These are phyloP conservation scores for Tetrahymena malaccensis DNA, from an alignment of 73 alveolate genomes.

Conservation along the genomic window DNA sequence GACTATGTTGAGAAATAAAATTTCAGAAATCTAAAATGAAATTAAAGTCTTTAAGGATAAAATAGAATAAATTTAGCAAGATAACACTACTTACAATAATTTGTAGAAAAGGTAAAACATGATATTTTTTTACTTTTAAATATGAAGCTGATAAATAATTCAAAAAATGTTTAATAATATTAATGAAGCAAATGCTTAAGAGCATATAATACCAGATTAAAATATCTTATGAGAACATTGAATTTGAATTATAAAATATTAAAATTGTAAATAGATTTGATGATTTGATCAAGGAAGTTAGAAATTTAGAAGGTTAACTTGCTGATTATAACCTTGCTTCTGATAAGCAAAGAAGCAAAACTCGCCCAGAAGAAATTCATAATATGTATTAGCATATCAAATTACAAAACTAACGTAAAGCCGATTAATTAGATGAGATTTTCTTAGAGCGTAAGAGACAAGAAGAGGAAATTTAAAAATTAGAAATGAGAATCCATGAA, in stretches of 20 bases:
- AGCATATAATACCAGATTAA: no score
- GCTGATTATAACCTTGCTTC: conserved; percentile 97
- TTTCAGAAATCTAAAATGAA: conserved; percentile 70
- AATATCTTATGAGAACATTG: no score
- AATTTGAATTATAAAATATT: no score
- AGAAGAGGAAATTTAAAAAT: conserved; percentile 68
- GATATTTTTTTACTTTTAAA: neutral
- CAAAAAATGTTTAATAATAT: no score
- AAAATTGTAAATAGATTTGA: conserved; percentile 53
- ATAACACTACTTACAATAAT: conserved; percentile 69
- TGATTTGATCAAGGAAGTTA: conserved; percentile 88
- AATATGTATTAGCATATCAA: conserved; percentile 74
- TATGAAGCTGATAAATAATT: neutral
- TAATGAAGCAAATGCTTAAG: no score
- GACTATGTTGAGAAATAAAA: conserved; percentile 68
- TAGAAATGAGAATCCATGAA: conserved; percentile 76
- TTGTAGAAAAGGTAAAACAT: conserved; percentile 61
- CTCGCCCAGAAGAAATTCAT: conserved; percentile 92
- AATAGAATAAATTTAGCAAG: conserved; percentile 78
- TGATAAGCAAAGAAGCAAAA: conserved; percentile 87
- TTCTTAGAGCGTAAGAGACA: conserved; percentile 84
- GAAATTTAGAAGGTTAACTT: conserved; percentile 94
- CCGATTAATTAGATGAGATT: conserved; percentile 79
- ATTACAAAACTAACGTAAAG: conserved; percentile 82
- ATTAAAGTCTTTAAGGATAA: conserved; percentile 78